A percentile compares a stretch with the other conserved stretches of the same genome.
Conservation (phyloP, 768 basidiomycete species). For the Wakefieldia striispora region DNA sequence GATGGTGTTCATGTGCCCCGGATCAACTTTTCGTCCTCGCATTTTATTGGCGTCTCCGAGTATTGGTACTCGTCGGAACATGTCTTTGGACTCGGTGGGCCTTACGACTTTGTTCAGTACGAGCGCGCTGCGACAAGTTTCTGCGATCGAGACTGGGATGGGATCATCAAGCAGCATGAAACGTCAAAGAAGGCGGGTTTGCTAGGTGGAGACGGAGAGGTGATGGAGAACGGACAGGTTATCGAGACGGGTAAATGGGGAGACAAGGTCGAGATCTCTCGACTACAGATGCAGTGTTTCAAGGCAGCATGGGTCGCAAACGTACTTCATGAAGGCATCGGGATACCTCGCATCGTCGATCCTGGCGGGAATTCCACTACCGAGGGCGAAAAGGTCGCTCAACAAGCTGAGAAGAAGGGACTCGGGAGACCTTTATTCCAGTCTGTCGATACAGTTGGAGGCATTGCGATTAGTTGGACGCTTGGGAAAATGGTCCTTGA, state of each 20-base stretch:
- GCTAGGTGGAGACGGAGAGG: constrained; percentile 65
- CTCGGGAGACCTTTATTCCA: constrained; percentile 86
- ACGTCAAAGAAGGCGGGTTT: constrained; percentile 44
- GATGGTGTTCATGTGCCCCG: constrained; percentile 91
- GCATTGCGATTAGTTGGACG: constrained; percentile 96
- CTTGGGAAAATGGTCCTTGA: constrained; percentile 99
- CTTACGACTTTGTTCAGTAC: constrained; percentile 95
- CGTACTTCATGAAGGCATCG: constrained; percentile 93
- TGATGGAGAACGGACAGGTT: constrained; percentile 55
- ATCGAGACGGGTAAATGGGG: constrained; percentile 71
- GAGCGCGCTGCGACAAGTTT: constrained; percentile 89
- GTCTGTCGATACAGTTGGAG: constrained; percentile 86
- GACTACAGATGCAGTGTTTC: constrained; percentile 98
- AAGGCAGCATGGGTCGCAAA: constrained; percentile 99
- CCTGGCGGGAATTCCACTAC: constrained; percentile 75
- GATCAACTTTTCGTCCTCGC: constrained; percentile 90
- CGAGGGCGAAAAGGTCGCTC: constrained; percentile 64
- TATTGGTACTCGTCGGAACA: constrained; percentile 99
- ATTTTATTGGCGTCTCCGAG: constrained; percentile 96
- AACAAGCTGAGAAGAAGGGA: constrained; percentile 80
- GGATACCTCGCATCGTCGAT: constrained; percentile 89
- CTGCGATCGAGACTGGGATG: constrained; percentile 76
- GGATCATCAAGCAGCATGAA: constrained; percentile 67
- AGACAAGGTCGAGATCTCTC: constrained; percentile 71
- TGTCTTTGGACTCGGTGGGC: constrained; percentile 89